phyloP scores from a whole-genome alignment of 2,329 filamentous ascomycete species.

The Colletotrichum liriopes region DNA sequence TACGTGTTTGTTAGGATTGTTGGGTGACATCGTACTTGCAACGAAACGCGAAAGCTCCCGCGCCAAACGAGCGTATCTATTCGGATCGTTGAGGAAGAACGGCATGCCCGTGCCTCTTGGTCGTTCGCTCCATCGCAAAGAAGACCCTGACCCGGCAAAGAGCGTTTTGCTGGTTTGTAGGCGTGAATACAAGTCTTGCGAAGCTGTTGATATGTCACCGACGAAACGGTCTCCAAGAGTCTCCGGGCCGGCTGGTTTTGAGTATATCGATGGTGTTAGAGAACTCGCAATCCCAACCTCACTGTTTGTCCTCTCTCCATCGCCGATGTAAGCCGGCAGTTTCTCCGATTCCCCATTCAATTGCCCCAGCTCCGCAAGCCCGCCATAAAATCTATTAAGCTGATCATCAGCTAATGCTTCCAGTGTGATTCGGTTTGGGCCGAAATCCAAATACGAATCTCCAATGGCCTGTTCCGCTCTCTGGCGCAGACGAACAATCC shows the following conservation, averaged over 20 bases:
- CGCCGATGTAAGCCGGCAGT: no score
- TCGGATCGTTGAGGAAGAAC: slow-evolving; percentile 46
- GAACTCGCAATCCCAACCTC: neutral
- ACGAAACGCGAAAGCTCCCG: slow-evolving; percentile 47
- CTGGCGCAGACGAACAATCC: slow-evolving; percentile 30
- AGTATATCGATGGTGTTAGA: neutral
- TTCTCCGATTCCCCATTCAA: neutral
- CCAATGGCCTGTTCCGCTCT: neutral
- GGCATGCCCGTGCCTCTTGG: slow-evolving; percentile 21
- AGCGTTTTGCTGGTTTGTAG: slow-evolving; percentile 23
- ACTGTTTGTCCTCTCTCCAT: neutral
- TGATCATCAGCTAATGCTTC: no score
- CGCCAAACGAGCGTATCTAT: slow-evolving; percentile 48
- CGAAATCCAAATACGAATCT: neutral
- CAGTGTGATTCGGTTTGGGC: neutral
- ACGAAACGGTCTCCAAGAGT: neutral
- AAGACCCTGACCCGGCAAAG: slow-evolving; percentile 8
- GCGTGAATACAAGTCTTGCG: slow-evolving; percentile 23
- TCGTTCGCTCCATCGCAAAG: neutral
- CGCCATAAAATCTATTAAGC: neutral
- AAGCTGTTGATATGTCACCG: neutral
- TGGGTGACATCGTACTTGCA: slow-evolving; percentile 50
- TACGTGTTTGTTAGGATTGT: slow-evolving; percentile 49
- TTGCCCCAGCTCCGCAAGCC: neutral
- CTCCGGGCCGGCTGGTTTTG: neutral